These are phyloP conservation scores for Malassezia caprae DNA, from an alignment of 1,284 basidiomycete genomes.

Conservation along the genomic window DNA sequence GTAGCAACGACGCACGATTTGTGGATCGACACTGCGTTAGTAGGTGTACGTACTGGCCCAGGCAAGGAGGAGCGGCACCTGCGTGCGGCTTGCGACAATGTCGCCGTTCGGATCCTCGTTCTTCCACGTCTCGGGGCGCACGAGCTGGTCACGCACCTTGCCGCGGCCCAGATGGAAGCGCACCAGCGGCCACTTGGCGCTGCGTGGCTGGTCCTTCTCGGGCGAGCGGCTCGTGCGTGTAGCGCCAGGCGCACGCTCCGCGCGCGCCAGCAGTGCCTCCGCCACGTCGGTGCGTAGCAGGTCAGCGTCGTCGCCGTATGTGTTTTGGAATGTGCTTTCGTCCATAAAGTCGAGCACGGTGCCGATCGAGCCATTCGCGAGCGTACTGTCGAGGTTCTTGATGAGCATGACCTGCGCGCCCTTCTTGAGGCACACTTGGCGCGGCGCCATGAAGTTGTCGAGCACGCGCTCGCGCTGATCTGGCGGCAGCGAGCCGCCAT, in stretches of 20 bases:
- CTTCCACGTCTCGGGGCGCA: constrained; percentile 46
- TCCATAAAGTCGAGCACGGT: constrained; percentile 51
- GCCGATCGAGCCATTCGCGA: constrained; percentile 77
- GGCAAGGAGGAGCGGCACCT: constrained; percentile 44
- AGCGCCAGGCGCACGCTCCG: constrained; percentile 14
- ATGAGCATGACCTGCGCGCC: constrained; percentile 62
- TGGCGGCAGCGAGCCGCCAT: constrained; percentile 24
- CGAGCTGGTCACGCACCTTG: constrained; percentile 27
- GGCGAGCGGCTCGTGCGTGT: background rate
- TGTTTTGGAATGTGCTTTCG: constrained; percentile 23
- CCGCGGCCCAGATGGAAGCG: constrained; percentile 34
- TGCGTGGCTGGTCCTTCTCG: background rate
- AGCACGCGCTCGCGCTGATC: constrained; percentile 27
- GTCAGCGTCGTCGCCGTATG: constrained; percentile 32
- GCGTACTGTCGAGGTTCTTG: constrained; percentile 64
- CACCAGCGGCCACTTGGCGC: constrained; percentile 31
- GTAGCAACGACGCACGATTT: constrained; percentile 22
- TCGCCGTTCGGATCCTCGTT: constrained; percentile 46
- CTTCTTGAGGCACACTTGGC: constrained; percentile 57
- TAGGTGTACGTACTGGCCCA: constrained; percentile 32
- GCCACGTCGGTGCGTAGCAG: constrained; percentile 33
- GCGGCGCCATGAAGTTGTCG: constrained; percentile 32
- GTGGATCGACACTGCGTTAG: constrained; percentile 46
- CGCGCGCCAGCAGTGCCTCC: constrained; percentile 35
- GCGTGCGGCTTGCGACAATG: constrained; percentile 44